Conservation (phyloP, 1,139 yeast species). For the Blastobotrys arbuscula region DNA sequence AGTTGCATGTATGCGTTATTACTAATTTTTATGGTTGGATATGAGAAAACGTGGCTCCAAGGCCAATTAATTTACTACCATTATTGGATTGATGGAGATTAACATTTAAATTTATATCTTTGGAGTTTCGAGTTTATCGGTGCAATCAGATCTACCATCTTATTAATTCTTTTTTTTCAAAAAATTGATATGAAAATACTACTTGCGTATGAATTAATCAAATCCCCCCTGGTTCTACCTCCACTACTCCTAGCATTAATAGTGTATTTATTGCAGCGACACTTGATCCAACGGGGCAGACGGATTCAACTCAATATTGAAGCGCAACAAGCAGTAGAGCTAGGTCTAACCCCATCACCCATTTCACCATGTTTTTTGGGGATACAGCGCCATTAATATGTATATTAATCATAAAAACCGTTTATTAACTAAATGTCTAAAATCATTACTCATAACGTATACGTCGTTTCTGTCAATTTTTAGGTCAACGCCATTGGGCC, state of each 20-base stretch:
- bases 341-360: not conserved
- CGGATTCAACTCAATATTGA: not conserved
- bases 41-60: no score
- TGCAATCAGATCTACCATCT: no score
- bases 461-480: no score
- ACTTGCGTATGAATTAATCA: not conserved
- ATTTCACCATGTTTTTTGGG: not conserved
- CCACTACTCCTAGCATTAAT: not conserved
- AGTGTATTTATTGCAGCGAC: not conserved
- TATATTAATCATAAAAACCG: not conserved
- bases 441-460: not conserved
- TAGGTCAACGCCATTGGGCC: conserved; percentile 5
- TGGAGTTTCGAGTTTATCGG: no score
- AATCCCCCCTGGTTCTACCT: not conserved
- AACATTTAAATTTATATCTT: no score
- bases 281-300: not conserved
- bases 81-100: no score
- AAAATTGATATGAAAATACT: no score
- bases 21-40: no score
- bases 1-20: no score
- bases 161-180: no score
- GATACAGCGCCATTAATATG: not conserved
- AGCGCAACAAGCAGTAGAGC: conserved; percentile 1
- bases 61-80: no score
- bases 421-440: not conserved